Evolutionary conservation across 768 basidiomycete genomes (phyloP), one percentile per base, ranked within the genome.

Genomic region (Trametes elegans): DNA sequence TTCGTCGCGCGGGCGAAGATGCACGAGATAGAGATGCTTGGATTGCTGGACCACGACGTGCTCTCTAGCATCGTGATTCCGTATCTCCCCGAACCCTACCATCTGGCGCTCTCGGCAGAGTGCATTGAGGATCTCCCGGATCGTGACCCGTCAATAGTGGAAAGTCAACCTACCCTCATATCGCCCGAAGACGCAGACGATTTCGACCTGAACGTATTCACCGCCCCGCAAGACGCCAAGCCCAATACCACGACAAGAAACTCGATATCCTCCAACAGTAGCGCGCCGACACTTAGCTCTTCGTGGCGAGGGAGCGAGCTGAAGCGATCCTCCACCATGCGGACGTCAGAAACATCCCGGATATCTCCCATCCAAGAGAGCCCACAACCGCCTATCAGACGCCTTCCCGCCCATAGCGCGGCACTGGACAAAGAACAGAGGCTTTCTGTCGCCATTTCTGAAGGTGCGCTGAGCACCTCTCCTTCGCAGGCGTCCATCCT

Each of bases 21-120:
- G 93, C 91, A 93, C 64, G 91, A 95, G 66, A 93, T 97, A 34
- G 90, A 97, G 65, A 95, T 92, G 90, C 80, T 97, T 1, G 95
- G 95, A 6, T 74, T 96, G 8, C 76, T 96, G 39, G 93, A 93
- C 61, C 90, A 95, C 62, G 93, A 96, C 62, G 87, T 97, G 27
- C 83, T 93, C 19, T 87, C 91, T 5, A 87, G 86, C 59, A 94
- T 97, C 56, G 88, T 90, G 58, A 83, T 97, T 11, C 94, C 95
- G 1, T 88, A 84, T 66, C 70, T 93, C 24, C 78, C 80, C 7
- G 79, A 81, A 27, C 68, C 73, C 59, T 57, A 28, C 53, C 61
- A 75, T 24, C 62, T 51, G 2, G 21, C 42, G 44, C 42, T 59
- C 44, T 46, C 65, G 10, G 48, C 42, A 36, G 61, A 58, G 23